phyloP scores from a whole-genome alignment of 176 grass and related monocot genomes.

The Zoysia japonica region DNA sequence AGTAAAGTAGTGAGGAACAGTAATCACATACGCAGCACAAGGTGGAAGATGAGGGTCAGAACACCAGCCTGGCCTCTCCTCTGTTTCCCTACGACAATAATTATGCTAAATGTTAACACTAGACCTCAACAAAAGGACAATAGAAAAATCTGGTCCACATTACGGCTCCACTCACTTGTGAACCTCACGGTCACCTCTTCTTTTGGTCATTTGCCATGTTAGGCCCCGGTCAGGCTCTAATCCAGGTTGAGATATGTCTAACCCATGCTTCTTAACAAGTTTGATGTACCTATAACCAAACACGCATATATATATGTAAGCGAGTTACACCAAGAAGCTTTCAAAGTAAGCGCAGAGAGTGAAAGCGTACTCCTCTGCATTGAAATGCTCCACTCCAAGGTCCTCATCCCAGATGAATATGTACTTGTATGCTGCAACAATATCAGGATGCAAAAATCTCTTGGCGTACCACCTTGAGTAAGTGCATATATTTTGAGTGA shows the following conservation, averaged over 20 bases:
- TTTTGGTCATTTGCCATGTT: slow-evolving; percentile 95
- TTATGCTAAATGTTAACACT: slow-evolving; percentile 6
- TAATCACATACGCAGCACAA: slow-evolving; percentile 60
- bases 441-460: slow-evolving; percentile 91
- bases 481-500: slow-evolving; percentile 6
- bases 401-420: slow-evolving; percentile 99
- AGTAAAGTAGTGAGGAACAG: neutral
- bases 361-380: slow-evolving; percentile 82
- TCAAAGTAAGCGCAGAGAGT: neutral
- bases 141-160: neutral
- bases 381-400: slow-evolving; percentile 89
- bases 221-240: slow-evolving; percentile 64
- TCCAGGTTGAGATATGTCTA: slow-evolving; percentile 85
- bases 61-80: slow-evolving; percentile 67
- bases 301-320: neutral
- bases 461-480: slow-evolving; percentile 82
- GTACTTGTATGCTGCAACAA: slow-evolving; percentile 75
- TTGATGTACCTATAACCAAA: slow-evolving; percentile 65
- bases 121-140: slow-evolving; percentile 7
- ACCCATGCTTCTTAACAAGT: slow-evolving; percentile 77
- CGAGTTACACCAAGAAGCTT: neutral
- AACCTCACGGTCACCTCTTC: slow-evolving; percentile 77
- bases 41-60: slow-evolving; percentile 65
- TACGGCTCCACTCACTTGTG: slow-evolving; percentile 68
- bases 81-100: slow-evolving; percentile 48